Conservation (phyloP, 371 early-diverging fungal genomes). For the Mucor lusitanicus region DNA sequence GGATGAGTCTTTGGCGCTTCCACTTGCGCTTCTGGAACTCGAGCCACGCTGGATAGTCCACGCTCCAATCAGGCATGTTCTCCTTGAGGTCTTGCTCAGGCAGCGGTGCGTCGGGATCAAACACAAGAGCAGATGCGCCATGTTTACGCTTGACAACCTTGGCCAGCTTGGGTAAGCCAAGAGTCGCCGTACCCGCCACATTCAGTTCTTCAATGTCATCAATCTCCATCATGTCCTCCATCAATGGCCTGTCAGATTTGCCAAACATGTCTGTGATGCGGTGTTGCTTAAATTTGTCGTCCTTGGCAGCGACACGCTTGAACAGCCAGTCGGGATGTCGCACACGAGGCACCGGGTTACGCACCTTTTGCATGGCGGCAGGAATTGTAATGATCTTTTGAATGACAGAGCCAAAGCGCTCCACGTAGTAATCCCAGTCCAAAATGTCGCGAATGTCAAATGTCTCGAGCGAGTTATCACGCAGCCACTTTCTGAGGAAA, state of each 20-base stretch:
- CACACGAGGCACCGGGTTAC: constrained; percentile 94
- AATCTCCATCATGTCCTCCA: constrained; percentile 18
- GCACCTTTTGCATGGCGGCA: constrained; percentile 95
- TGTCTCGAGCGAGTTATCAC: constrained; percentile 68
- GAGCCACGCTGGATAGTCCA: constrained; percentile 67
- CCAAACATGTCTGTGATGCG: constrained; percentile 87
- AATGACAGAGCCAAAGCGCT: constrained; percentile 95
- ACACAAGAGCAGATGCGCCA: neutral
- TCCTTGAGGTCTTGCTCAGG: constrained; percentile 43
- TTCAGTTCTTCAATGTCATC: constrained; percentile 41
- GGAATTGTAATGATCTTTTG: constrained; percentile 99
- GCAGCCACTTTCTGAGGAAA: constrained; percentile 94
- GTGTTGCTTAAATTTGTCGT: constrained; percentile 81
- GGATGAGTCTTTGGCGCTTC: constrained; percentile 60
- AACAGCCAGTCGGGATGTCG: constrained; percentile 95
- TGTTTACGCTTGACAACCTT: constrained; percentile 37
- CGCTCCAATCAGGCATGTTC: constrained; percentile 58
- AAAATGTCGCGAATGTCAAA: constrained; percentile 91
- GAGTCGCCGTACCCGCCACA: constrained; percentile 18
- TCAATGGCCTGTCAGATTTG: constrained; percentile 30
- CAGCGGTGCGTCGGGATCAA: constrained; percentile 25
- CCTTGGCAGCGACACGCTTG: constrained; percentile 71
- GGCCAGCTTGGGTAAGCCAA: constrained; percentile 26
- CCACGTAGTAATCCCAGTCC: constrained; percentile 99
- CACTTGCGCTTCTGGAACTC: constrained; percentile 73